phyloP scores from a whole-genome alignment of 2,329 filamentous ascomycete genomes.

The Macroventuria anomochaeta region DNA sequence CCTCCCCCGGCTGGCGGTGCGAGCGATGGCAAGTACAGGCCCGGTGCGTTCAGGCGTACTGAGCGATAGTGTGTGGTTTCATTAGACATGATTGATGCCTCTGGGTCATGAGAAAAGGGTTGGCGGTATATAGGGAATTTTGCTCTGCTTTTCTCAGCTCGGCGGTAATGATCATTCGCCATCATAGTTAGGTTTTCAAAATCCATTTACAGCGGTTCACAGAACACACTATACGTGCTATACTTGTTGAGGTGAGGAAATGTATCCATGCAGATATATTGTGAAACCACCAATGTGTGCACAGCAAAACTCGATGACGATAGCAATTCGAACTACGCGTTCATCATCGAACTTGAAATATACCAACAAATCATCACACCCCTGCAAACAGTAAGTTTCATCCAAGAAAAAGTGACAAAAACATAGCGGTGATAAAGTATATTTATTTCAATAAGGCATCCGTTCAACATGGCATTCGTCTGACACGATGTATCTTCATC shows the following conservation, averaged over 20 bases:
- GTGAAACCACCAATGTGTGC: no score
- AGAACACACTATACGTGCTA: neutral
- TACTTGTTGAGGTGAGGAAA: neutral
- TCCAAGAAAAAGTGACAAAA: no score
- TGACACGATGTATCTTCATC: no score
- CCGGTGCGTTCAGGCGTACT: slow-evolving; percentile 45
- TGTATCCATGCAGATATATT: no score
- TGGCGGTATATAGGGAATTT: slow-evolving; percentile 17
- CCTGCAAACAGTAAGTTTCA: no score
- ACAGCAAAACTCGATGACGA: no score
- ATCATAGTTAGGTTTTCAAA: slow-evolving; percentile 9
- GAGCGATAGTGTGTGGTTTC: slow-evolving; percentile 16
- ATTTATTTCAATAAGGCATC: no score
- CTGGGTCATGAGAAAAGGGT: slow-evolving; percentile 19
- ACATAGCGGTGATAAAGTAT: no score
- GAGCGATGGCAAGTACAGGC: slow-evolving; percentile 50
- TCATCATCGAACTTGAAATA: no score
- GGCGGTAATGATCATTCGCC: slow-evolving; percentile 13
- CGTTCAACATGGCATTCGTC: no score
- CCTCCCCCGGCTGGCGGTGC: slow-evolving; percentile 32
- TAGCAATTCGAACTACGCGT: no score
- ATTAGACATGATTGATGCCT: slow-evolving; percentile 21
- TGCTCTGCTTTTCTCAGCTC: slow-evolving; percentile 18
- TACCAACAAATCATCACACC: no score
- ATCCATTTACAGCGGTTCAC: slow-evolving; percentile 18